Evolutionary conservation across 176 grass and related monocot species (phyloP).

Genomic region (Oryza glaberrima): DNA sequence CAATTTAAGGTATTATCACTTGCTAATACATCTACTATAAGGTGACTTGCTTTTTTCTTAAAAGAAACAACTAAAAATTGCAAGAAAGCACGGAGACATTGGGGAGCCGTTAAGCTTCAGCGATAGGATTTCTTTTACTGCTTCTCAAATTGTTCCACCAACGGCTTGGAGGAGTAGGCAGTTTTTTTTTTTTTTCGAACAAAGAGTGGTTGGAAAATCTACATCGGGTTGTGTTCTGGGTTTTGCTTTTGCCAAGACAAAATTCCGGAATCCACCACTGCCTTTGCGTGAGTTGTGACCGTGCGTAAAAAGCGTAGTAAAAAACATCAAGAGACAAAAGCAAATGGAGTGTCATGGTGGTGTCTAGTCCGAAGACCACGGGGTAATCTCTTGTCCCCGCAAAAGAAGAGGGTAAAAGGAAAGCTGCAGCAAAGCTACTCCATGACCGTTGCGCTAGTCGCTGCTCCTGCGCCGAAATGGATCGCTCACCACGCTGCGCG

Average conservation of each 20-base stretch:
- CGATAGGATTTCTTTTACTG: too few species aligned
- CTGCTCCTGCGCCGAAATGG: neutral
- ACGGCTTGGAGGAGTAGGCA: too few species aligned
- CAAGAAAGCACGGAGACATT: too few species aligned
- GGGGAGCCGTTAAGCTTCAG: too few species aligned
- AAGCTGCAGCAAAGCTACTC: neutral
- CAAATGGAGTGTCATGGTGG: neutral
- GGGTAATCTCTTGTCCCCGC: neutral
- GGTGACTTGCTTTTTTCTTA: too few species aligned
- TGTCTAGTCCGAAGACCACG: conserved; percentile 7
- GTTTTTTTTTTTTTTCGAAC: neutral
- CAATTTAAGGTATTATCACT: too few species aligned
- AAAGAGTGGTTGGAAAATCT: conserved; percentile 7
- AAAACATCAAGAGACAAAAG: neutral
- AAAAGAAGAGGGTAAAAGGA: neutral
- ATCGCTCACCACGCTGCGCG: too few species aligned
- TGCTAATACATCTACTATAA: too few species aligned
- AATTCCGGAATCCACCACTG: neutral
- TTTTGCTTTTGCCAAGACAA: neutral
- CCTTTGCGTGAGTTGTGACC: neutral
- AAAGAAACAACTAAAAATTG: too few species aligned
- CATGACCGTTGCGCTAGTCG: neutral
- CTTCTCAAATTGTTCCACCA: too few species aligned
- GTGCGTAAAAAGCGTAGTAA: neutral
- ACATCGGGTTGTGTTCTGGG: conserved; percentile 6